Evolutionary conservation across 108 stramenopile species (phyloP).

Genomic region (Nitzschia inconspicua): DNA sequence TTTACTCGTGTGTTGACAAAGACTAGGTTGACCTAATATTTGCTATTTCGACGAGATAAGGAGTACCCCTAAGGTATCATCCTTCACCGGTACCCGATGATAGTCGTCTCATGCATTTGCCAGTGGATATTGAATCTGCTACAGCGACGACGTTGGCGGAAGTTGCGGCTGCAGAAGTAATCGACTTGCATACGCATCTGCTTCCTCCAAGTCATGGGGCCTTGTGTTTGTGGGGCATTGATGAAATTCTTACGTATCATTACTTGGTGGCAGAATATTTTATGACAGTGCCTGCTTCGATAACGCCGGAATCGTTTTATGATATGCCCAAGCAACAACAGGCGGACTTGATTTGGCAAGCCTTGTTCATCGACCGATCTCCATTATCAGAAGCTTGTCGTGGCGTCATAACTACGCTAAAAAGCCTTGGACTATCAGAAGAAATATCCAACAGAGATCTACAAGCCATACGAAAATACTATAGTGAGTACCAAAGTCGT

Average conservation of each 20-base stretch:
- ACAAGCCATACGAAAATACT: slow-evolving; percentile 56
- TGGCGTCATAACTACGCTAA: slow-evolving; percentile 78
- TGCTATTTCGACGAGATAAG: background rate
- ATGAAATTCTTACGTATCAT: slow-evolving; percentile 91
- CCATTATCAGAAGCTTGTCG: slow-evolving; percentile 88
- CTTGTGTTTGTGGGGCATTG: slow-evolving; percentile 85
- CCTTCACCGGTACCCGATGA: slow-evolving; percentile 39
- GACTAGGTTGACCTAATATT: too few species aligned
- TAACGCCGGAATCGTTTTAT: slow-evolving; percentile 64
- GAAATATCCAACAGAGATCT: slow-evolving; percentile 60
- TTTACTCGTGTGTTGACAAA: too few species aligned
- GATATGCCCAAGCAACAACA: slow-evolving; percentile 50
- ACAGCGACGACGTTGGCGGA: slow-evolving; percentile 52
- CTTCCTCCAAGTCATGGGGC: slow-evolving; percentile 82
- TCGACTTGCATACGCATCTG: slow-evolving; percentile 92
- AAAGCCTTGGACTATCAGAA: slow-evolving; percentile 45
- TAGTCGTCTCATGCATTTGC: slow-evolving; percentile 39
- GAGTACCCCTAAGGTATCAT: background rate
- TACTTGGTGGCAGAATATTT: slow-evolving; percentile 91
- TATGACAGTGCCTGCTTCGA: slow-evolving; percentile 67
- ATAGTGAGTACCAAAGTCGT: slow-evolving; percentile 37
- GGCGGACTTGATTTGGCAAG: slow-evolving; percentile 82
- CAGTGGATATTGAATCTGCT: slow-evolving; percentile 12
- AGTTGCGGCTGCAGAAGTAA: slow-evolving; percentile 46
- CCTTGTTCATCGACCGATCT: slow-evolving; percentile 71